Evolutionary conservation across 495 filamentous ascomycete genomes (phyloP), one percentile per base, ranked within the genome.

Genomic region (Hypoxylon intermedium): DNA sequence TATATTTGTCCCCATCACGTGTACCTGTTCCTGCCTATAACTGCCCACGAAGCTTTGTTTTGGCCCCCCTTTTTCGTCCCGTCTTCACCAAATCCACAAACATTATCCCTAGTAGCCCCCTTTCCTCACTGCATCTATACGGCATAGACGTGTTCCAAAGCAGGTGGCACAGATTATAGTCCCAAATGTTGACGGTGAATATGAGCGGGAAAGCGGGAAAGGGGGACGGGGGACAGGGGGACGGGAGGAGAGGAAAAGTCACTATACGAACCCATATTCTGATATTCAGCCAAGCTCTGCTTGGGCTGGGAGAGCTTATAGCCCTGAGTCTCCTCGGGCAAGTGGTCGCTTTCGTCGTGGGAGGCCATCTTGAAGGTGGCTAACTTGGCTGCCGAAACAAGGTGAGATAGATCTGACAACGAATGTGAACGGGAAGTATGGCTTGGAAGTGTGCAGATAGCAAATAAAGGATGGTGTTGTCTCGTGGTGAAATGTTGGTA

Each of bases 291-390:
- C 63, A 98, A 82, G 57, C 90, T 93, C 84, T 97, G 97, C 86
- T 97, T 96, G 56, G 79, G 79, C 84, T 97, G 91, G 63, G 92
- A 92, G 63, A 97, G 87, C 83, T 94, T 97, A 87, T 95, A 98
- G 66, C 94, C 93, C 79, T 92, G 87, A 55, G 91, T 96, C 72
- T 84, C 82, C 78, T 91, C 86, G 70, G 93, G 90, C 64, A 86
- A 73, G 58, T 97, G 86, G 65, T 98, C 94, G 44, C 97, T 91
- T 0, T 96, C 88, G 66, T 84, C 74, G 50, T 85, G 77, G 63
- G 85, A 83, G 50, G 89, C 76, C 92, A 95, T 95, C 70, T 64
- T 67, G 58, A 42, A 58, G 54, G 21, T 43, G n/a, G n/a, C n/a
- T n/a, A 40, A 40, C 16, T 23, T 51, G 33, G 2, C 33, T 37